Conservation (phyloP, 2,329 filamentous ascomycete genomes). For the Talaromyces atroroseus region DNA sequence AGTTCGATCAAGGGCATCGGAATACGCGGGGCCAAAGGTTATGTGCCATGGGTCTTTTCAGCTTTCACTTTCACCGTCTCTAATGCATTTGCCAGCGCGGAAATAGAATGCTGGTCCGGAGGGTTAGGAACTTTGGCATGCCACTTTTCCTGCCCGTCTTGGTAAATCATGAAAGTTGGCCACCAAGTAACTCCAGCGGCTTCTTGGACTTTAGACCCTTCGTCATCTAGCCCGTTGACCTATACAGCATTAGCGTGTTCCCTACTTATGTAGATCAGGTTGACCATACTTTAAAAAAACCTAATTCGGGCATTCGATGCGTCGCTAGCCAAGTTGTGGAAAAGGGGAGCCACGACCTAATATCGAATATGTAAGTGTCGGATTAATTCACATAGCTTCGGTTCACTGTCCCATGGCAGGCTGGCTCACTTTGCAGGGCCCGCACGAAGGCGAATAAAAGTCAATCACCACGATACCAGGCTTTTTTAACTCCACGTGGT, state of each 20-base stretch:
- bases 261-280: neutral
- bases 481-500: neutral
- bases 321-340: neutral
- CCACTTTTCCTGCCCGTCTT: slow-evolving; percentile 2
- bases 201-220: neutral
- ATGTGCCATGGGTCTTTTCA: too few species aligned
- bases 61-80: neutral
- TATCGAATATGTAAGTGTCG: neutral
- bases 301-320: neutral
- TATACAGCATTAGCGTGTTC: neutral
- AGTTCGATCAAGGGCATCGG: too few species aligned
- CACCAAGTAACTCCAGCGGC: neutral
- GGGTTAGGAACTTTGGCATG: slow-evolving; percentile 6
- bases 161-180: slow-evolving; percentile 1
- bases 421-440: neutral
- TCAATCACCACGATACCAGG: slow-evolving; percentile 1
- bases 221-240: neutral
- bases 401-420: neutral
- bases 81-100: neutral
- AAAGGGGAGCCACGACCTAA: slow-evolving; percentile 2
- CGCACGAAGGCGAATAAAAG: slow-evolving; percentile 3
- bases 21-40: too few species aligned
- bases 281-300: neutral
- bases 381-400: neutral
- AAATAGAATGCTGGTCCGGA: neutral